Percentiles rank a stretch among this genome's conserved stretches.
These are phyloP conservation scores for Rhizopogon vesiculosus DNA, from an alignment of 768 basidiomycete species.

Conservation along the genomic window DNA sequence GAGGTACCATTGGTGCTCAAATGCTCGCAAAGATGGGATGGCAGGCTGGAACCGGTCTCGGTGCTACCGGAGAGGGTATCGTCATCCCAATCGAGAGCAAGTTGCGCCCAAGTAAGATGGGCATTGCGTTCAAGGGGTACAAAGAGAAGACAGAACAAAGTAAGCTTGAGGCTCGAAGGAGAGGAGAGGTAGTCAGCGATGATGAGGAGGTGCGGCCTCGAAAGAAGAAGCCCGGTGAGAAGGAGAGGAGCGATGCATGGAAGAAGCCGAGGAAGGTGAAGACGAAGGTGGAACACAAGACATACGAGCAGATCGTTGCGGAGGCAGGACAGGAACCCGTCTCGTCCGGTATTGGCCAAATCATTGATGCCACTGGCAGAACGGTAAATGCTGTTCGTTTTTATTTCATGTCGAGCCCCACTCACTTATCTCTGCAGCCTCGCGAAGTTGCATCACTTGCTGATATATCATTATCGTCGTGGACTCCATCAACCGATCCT, in stretches of 20 bases:
- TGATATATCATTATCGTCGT: constrained; percentile 67
- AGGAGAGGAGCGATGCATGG: constrained; percentile 74
- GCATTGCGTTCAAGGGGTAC: constrained; percentile 85
- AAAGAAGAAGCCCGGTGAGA: constrained; percentile 37
- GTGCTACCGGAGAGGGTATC: constrained; percentile 72
- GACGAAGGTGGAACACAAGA: constrained; percentile 87
- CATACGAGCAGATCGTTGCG: constrained; percentile 92
- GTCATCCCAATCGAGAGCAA: constrained; percentile 86
- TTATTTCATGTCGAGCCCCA: not conserved
- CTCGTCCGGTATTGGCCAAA: constrained; percentile 65
- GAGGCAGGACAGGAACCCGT: constrained; percentile 68
- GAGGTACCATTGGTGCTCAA: constrained; percentile 76
- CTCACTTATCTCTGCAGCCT: constrained; percentile 42
- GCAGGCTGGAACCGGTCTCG: constrained; percentile 79
- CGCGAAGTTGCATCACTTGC: constrained; percentile 84
- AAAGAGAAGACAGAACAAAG: constrained; percentile 86
- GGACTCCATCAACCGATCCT: constrained; percentile 85
- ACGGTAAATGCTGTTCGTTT: constrained; percentile 51
- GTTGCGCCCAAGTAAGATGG: constrained; percentile 78
- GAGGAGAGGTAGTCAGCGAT: constrained; percentile 71
- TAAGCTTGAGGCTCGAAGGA: constrained; percentile 70
- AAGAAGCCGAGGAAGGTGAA: constrained; percentile 83
- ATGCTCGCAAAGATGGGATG: constrained; percentile 97
- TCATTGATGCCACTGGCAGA: constrained; percentile 93
- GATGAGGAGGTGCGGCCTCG: constrained; percentile 42